phyloP scores from a whole-genome alignment of 2,329 filamentous ascomycete species.

The Beauveria rudraprayagi region DNA sequence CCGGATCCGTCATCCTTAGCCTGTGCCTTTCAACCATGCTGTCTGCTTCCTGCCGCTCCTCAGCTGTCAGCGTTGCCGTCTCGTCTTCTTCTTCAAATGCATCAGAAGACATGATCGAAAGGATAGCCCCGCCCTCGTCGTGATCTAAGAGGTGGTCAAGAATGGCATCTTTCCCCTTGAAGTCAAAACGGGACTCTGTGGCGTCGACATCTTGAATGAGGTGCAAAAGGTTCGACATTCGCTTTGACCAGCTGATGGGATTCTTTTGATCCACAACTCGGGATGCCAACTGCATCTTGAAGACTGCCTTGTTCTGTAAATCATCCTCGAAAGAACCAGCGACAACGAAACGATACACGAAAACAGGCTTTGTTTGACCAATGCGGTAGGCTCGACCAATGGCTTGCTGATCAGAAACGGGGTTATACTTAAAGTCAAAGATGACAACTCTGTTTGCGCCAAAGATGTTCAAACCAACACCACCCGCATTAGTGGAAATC shows the following conservation, averaged over 20 bases:
- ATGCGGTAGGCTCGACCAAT: conserved; percentile 80
- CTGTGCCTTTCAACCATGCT: conserved; percentile 25
- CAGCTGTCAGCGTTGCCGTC: conserved; percentile 43
- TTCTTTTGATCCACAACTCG: conserved; percentile 81
- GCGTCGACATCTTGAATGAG: conserved; percentile 44
- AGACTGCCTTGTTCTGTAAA: conserved; percentile 65
- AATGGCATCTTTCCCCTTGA: conserved; percentile 55
- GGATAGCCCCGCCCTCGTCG: conserved; percentile 33
- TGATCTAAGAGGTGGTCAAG: conserved; percentile 41
- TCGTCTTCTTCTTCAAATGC: conserved; percentile 65
- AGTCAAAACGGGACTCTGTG: conserved; percentile 30
- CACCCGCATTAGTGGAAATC: conserved; percentile 77
- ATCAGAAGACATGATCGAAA: conserved; percentile 57
- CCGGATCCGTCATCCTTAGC: conserved; percentile 26
- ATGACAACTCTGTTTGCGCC: conserved; percentile 81
- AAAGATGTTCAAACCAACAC: conserved; percentile 74
- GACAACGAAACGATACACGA: conserved; percentile 72
- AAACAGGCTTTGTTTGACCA: conserved; percentile 72
- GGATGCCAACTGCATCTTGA: conserved; percentile 72
- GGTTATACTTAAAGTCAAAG: conserved; percentile 77
- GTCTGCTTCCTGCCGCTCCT: conserved; percentile 51
- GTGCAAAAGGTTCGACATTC: conserved; percentile 49
- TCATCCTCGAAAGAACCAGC: conserved; percentile 74
- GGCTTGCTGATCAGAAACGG: conserved; percentile 75
- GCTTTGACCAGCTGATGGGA: conserved; percentile 56